These are phyloP conservation scores for Neodidymelliopsis sp. DNA, from an alignment of 2,329 filamentous ascomycete genomes.

Conservation along the genomic window DNA sequence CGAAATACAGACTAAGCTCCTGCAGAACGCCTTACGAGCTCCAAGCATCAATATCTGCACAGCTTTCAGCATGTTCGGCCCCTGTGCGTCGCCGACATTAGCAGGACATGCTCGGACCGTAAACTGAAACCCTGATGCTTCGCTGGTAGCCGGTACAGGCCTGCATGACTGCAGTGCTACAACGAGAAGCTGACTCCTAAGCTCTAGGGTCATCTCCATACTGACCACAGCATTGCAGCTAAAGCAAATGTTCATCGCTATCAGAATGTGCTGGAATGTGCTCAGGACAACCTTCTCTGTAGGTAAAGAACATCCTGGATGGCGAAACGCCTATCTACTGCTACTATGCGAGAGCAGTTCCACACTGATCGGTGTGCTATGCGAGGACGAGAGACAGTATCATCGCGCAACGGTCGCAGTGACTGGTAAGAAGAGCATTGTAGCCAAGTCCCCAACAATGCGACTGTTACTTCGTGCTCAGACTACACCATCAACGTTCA, in stretches of 20 bases:
- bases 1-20: no score
- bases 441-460: neutral
- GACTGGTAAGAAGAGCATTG: neutral
- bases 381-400: neutral
- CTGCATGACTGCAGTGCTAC: conserved; percentile 5
- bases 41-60: neutral
- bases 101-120: conserved; percentile 15
- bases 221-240: neutral
- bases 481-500: neutral
- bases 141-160: neutral
- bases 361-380: neutral
- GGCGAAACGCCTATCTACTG: neutral
- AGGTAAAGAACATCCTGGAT: neutral
- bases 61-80: neutral
- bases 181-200: neutral
- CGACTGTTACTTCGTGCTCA: neutral
- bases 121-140: conserved; percentile 5
- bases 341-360: neutral
- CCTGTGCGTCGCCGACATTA: conserved; percentile 2
- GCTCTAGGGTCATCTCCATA: neutral
- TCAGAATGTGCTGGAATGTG: neutral
- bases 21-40: neutral
- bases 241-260: neutral
- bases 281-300: neutral
- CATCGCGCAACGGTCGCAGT: neutral